Evolutionary conservation across 169 alveolate genomes (phyloP), one percentile per base, ranked within the genome.

Genomic region (Eimeria acervulina): DNA sequence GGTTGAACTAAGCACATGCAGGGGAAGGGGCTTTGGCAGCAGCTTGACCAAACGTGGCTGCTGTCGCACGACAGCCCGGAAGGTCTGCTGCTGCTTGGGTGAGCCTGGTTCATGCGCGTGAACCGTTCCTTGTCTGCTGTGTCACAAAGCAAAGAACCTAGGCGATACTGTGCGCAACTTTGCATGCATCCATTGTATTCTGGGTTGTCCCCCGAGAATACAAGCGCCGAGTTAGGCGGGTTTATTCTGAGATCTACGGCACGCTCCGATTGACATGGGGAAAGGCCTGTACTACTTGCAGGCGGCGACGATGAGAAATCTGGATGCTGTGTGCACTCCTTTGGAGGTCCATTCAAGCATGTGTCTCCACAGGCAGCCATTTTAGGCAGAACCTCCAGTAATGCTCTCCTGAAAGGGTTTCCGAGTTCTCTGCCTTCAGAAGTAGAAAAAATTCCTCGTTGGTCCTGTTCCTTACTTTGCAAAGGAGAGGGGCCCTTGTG

Each of bases 191-290:
- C 36, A 26, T 26, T n/a, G 7, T 76, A 59, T 23, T 76, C 61
- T 40, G 87, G 87, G 26, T 76, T 63, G 42, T 76, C 87, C 40
- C 87, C 87, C 8, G 87, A 76, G 36, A 76, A 76, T 26, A 76
- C 59, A 17, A 76, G 87, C 7, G 87, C 52, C 87, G 87, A 76
- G 36, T 76, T 76, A 6, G 87, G 87, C 38, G 63, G 87, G 38
- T 21, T 17, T 40, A 42, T 42, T 76, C 59, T 76, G 52, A 76
- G 28, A 31, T 10, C 33, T 31, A 13, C 1, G 47, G n/a, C 47
- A 47, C 47, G 2, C 42, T 68, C 80, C 80, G 80, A 68, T 15
- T 13, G 12, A 13, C 38, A 3, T 5, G 0, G n/a, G n/a, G 80
- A 33, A 31, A 68, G n/a, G 80, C 7, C 47, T 2, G 26, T 47